Percentiles rank a stretch among this genome's conserved stretches.
Evolutionary conservation across 306 rosid genomes (phyloP).

Genomic region (Castanopsis chinensis): DNA sequence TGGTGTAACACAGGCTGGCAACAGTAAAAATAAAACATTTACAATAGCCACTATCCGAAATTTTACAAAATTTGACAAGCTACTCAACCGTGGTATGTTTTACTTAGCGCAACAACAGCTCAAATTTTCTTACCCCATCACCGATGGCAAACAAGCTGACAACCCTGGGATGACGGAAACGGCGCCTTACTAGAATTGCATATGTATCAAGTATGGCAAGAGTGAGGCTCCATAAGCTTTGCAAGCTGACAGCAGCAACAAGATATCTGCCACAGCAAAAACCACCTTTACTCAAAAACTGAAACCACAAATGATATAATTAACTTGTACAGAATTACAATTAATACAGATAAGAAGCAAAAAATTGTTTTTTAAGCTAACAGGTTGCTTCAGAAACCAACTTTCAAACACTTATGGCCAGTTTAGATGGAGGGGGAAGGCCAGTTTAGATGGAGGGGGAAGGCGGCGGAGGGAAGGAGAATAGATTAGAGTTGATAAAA

Average conservation of each 20-base stretch:
- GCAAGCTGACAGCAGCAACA: slow-evolving; percentile 58
- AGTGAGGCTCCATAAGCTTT: slow-evolving; percentile 56
- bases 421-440: no score
- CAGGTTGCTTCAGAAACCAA: neutral
- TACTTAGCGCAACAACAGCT: neutral
- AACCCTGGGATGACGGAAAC: slow-evolving; percentile 42
- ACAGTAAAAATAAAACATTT: neutral
- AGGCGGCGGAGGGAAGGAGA: no score
- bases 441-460: no score
- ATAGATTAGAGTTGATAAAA: no score
- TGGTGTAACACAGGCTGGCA: neutral
- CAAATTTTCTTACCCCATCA: slow-evolving; percentile 51
- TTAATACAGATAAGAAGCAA: neutral
- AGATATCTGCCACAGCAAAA: slow-evolving; percentile 51
- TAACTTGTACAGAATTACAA: slow-evolving; percentile 7
- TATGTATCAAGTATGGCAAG: slow-evolving; percentile 49
- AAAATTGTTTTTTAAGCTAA: neutral
- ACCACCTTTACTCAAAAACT: slow-evolving; percentile 3
- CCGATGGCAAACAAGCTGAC: slow-evolving; percentile 54
- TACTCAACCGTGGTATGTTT: neutral
- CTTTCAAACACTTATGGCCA: neutral
- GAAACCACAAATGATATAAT: neutral
- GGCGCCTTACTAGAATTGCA: slow-evolving; percentile 58
- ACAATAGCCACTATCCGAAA: neutral
- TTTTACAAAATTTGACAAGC: neutral